Conservation (phyloP, 768 basidiomycete species). For the Tulasnella sp. region DNA sequence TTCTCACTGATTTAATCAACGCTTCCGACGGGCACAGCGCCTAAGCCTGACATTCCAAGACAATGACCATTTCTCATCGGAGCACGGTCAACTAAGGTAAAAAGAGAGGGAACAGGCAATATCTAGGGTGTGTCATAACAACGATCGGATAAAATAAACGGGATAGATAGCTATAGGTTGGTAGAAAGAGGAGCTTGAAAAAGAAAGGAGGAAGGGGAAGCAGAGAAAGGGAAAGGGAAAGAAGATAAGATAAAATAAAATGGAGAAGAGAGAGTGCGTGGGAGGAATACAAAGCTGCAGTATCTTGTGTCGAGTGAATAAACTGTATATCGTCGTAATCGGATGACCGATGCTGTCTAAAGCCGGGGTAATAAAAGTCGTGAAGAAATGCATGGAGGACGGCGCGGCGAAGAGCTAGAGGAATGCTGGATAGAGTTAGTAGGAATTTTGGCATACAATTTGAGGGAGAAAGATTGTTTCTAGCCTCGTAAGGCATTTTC, state of each 20-base stretch:
- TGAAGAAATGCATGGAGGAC: background rate
- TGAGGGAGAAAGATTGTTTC: background rate
- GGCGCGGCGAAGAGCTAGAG: background rate
- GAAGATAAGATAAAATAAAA: too few species aligned
- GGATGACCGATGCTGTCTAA: background rate
- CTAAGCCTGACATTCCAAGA: background rate
- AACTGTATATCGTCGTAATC: background rate
- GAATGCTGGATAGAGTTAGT: background rate
- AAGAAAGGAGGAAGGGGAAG: too few species aligned
- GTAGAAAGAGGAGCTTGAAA: too few species aligned
- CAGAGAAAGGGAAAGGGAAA: too few species aligned
- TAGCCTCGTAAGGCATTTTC: background rate
- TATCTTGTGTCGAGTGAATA: background rate
- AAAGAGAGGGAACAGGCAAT: background rate
- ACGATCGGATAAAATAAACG: background rate
- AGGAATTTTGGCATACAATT: background rate
- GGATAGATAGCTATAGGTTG: too few species aligned
- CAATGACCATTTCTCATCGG: background rate
- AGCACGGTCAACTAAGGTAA: background rate
- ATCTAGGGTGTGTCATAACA: too few species aligned
- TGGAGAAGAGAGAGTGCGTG: background rate
- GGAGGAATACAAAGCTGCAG: background rate
- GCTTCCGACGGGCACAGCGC: too few species aligned
- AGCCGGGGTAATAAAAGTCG: background rate
- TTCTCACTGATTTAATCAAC: too few species aligned